phyloP scores from a whole-genome alignment of 768 basidiomycete species.

The Nevesoporus exiguus region DNA sequence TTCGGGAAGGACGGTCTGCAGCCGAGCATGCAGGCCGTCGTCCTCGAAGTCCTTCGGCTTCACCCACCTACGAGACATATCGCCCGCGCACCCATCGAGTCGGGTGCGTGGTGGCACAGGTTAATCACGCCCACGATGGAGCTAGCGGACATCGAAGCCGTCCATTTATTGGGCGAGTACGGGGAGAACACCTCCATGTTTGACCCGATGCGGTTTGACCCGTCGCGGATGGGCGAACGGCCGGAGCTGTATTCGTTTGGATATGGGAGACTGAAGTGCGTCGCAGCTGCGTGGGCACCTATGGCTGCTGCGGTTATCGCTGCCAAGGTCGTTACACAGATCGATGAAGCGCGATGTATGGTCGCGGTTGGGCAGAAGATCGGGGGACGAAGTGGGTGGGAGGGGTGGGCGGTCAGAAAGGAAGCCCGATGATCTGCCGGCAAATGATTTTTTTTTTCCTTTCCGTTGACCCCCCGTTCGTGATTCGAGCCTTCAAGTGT shows the following conservation, averaged over 20 bases:
- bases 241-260: slow-evolving; percentile 45
- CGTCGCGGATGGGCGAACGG: slow-evolving; percentile 19
- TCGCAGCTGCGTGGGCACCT: slow-evolving; percentile 55
- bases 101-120: slow-evolving; percentile 13
- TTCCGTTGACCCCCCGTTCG: too few species aligned
- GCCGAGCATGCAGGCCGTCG: slow-evolving; percentile 24
- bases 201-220: slow-evolving; percentile 42
- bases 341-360: slow-evolving; percentile 24
- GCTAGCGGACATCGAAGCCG: slow-evolving; percentile 22
- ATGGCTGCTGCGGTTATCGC: slow-evolving; percentile 49
- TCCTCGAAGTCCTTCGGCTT: slow-evolving; percentile 29
- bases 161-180: slow-evolving; percentile 19
- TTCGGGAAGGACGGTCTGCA: slow-evolving; percentile 12
- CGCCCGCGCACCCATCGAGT: slow-evolving; percentile 8
- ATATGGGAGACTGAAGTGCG: slow-evolving; percentile 33
- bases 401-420: slow-evolving; percentile 35
- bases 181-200: slow-evolving; percentile 39
- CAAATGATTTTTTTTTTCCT: neutral
- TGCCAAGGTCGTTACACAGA: slow-evolving; percentile 38
- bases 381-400: slow-evolving; percentile 50
- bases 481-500: too few species aligned
- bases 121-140: slow-evolving; percentile 11
- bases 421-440: neutral
- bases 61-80: slow-evolving; percentile 29
- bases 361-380: slow-evolving; percentile 14